Base-by-base conservation (phyloP, 2,329 filamentous ascomycete genomes). In the Zalaria sp. region DNA sequence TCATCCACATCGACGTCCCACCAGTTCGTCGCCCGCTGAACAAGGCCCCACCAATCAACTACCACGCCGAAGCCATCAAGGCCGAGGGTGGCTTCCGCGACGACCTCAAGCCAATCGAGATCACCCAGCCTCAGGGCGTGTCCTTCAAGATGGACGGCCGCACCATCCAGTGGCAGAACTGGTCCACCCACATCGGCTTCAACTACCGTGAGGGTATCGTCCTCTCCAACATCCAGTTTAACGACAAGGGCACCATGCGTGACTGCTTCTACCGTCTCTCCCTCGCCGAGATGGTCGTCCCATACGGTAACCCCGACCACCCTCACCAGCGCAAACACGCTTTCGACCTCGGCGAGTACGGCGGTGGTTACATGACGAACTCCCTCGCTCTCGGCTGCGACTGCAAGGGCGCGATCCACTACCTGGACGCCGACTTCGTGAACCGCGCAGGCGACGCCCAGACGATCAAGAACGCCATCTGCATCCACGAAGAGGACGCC, bases 201-300 rank as follows among this genome's bases (percentile, higher is more conserved):
- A 94, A 93, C 69, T 91, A 94, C 66, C 76, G 84, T 26, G 88
- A 95, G 63, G 88, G 88, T 25, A 81, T 94, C 51, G 83, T 94
- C 2, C 69, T 95, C 5, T 91, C 83, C 61, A 86, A 94, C 64
- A 87, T 94, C 57, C 83, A 79, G 3, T 93, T 82, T 64, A 88
- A 86, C 52, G 88, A 95, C 63, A 41, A 36, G 35, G 43, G 43
- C 39, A 71, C 93, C 31, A 69, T 80, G 29, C 73, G 88, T 28
- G 81, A 84, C 0, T 71, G 94, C 45, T 93, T 95, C 64, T 94
- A 91, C 72, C 76, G 88, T 38, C 69, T 95, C 5, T 94, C 86
- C 0, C 70, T 95, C 0, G 83, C 83, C 0, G 88, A 94, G 65
- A 95, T 95, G 87, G 86, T 93, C 0, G 86, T 93, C 1, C 87